Conservation (phyloP, 345 rosid species). For the Kandelia obovata region DNA sequence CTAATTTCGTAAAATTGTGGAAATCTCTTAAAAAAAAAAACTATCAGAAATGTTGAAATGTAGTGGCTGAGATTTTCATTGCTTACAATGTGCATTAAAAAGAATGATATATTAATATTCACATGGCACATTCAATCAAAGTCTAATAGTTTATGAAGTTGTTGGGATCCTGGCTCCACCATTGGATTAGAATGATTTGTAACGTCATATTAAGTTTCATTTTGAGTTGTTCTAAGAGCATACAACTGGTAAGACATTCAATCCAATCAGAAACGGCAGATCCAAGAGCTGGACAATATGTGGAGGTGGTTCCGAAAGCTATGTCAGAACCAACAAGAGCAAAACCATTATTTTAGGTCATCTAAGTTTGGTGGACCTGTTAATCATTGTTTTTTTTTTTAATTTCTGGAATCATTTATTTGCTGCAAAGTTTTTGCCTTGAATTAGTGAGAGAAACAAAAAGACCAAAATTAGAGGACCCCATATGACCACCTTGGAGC, state of each 20-base stretch:
- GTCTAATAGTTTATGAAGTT: too few relatives aligned
- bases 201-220: too few relatives aligned
- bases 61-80: too few relatives aligned
- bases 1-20: too few relatives aligned
- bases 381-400: constrained; percentile 8
- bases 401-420: constrained; percentile 3
- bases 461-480: constrained; percentile 11
- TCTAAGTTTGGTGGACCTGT: neutral
- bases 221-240: too few relatives aligned
- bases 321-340: neutral
- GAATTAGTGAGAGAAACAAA: constrained; percentile 17
- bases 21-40: too few relatives aligned
- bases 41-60: too few relatives aligned
- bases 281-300: neutral
- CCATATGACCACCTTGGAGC: neutral
- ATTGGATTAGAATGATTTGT: too few relatives aligned
- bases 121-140: too few relatives aligned
- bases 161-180: too few relatives aligned
- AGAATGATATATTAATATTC: too few relatives aligned
- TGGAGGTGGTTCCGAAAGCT: constrained; percentile 6
- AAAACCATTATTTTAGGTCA: neutral
- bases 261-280: constrained; percentile 8
- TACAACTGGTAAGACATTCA: neutral
- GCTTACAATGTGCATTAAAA: too few relatives aligned
- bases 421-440: constrained; percentile 16